These are phyloP conservation scores for Fraxinus floribunda DNA, from an alignment of 305 asterid genomes.

Conservation along the genomic window DNA sequence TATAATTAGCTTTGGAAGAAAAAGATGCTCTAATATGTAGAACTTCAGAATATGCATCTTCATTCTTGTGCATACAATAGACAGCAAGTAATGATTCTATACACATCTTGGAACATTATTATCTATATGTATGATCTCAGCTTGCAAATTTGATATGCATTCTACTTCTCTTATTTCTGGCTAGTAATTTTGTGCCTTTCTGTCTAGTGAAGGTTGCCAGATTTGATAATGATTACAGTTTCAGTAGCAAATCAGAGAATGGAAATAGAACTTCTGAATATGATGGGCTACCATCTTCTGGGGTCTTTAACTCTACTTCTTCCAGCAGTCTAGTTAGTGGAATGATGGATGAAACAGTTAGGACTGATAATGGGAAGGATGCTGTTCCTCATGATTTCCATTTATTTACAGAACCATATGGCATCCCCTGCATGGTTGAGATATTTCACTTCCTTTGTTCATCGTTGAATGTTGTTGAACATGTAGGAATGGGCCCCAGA, in stretches of 20 bases:
- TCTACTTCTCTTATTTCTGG: constrained; percentile 25
- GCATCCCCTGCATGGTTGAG: constrained; percentile 96
- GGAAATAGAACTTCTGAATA: constrained; percentile 60
- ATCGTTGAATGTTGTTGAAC: constrained; percentile 79
- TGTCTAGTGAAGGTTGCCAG: constrained; percentile 49
- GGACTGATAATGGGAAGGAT: constrained; percentile 70
- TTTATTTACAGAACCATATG: constrained; percentile 88
- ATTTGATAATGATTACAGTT: constrained; percentile 50
- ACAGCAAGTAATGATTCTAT: constrained; percentile 15
- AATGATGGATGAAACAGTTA: constrained; percentile 56
- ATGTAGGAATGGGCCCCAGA: constrained; percentile 71
- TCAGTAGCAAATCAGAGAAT: constrained; percentile 63
- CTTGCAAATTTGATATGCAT: constrained; percentile 18
- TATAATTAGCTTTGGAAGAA: constrained; percentile 5
- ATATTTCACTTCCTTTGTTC: constrained; percentile 94
- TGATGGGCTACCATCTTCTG: constrained; percentile 58
- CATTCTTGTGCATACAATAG: background rate
- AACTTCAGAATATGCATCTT: background rate
- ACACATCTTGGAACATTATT: constrained; percentile 21
- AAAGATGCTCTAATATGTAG: constrained; percentile 9
- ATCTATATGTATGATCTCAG: constrained; percentile 12
- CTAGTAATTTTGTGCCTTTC: constrained; percentile 26
- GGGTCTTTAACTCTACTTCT: constrained; percentile 48
- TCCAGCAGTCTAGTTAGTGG: constrained; percentile 45
- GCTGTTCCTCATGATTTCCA: constrained; percentile 75